Conservation (phyloP, 2,329 filamentous ascomycete genomes). For the Pseudogymnoascus sp. region DNA sequence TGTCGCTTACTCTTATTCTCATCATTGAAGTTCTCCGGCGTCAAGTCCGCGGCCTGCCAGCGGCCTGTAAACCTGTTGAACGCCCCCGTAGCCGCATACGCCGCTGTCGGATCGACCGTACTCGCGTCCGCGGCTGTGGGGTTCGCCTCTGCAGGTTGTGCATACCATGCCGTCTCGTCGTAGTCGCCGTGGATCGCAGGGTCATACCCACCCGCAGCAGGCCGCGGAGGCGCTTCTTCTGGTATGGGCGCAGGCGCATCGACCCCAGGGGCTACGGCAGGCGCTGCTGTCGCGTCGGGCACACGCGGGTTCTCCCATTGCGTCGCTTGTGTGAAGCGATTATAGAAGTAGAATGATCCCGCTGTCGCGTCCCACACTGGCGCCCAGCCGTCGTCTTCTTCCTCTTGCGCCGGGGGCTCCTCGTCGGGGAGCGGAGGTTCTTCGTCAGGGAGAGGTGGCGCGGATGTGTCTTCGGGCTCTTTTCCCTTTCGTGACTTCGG, state of each 20-base stretch:
- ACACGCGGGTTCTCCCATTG: slow-evolving; percentile 87
- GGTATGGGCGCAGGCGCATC: slow-evolving; percentile 25
- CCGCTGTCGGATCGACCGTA: slow-evolving; percentile 35
- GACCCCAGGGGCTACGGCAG: slow-evolving; percentile 24
- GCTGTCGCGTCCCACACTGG: slow-evolving; percentile 65
- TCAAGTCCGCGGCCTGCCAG: slow-evolving; percentile 63
- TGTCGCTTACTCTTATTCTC: slow-evolving; percentile 82
- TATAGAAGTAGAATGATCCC: slow-evolving; percentile 76
- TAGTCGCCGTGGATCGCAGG: slow-evolving; percentile 94
- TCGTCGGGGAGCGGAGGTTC: slow-evolving; percentile 39
- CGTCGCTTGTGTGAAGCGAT: slow-evolving; percentile 64
- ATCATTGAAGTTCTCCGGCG: slow-evolving; percentile 71
- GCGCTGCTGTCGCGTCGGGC: slow-evolving; percentile 35
- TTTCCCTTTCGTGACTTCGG: slow-evolving; percentile 19
- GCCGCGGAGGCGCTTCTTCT: slow-evolving; percentile 22
- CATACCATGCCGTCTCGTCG: slow-evolving; percentile 93
- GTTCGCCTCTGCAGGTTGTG: slow-evolving; percentile 46
- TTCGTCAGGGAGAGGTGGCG: slow-evolving; percentile 35
- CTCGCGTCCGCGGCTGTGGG: slow-evolving; percentile 29
- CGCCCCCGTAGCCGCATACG: slow-evolving; percentile 62
- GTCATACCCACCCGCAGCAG: slow-evolving; percentile 70
- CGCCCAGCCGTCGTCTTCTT: slow-evolving; percentile 72
- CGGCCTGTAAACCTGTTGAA: slow-evolving; percentile 89
- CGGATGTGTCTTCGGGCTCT: slow-evolving; percentile 32
- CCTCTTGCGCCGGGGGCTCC: slow-evolving; percentile 38